Percentiles rank a stretch among this genome's conserved stretches.
Conservation (phyloP, 495 filamentous ascomycete species). For the Sabuloglossum arenarium region DNA sequence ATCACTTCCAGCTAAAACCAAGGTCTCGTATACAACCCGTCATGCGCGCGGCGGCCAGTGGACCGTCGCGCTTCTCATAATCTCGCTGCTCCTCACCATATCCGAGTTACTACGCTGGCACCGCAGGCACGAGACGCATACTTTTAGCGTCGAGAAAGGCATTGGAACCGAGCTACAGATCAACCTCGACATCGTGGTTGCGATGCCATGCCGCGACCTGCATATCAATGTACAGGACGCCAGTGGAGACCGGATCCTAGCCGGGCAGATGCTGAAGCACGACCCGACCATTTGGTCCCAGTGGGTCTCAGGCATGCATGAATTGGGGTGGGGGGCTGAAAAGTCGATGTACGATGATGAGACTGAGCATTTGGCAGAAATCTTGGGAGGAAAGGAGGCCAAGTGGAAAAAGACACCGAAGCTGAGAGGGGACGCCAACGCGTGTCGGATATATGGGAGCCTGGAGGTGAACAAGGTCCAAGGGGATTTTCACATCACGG, state of each 20-base stretch:
- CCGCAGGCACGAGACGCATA: conserved; percentile 60
- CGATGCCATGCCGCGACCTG: conserved; percentile 72
- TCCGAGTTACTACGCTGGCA: conserved; percentile 68
- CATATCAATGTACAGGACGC: conserved; percentile 97
- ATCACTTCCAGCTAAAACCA: conserved; percentile 58
- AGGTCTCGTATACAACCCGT: conserved; percentile 70
- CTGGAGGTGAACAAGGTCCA: conserved; percentile 90
- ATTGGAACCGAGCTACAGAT: conserved; percentile 74
- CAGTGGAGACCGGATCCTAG: conserved; percentile 73
- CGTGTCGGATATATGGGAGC: conserved; percentile 75
- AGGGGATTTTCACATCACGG: conserved; percentile 96
- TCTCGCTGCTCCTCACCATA: conserved; percentile 51
- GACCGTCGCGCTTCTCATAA: conserved; percentile 60
- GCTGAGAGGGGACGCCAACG: conserved; percentile 33
- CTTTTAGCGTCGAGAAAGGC: conserved; percentile 87
- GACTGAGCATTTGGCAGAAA: conserved; percentile 48
- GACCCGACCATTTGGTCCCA: conserved; percentile 63
- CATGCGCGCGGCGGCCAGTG: conserved; percentile 75
- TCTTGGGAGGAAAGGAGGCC: conserved; percentile 36
- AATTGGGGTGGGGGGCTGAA: conserved; percentile 31
- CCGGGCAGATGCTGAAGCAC: conserved; percentile 46
- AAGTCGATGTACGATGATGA: conserved; percentile 43
- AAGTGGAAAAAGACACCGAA: conserved; percentile 53
- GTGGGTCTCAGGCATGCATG: conserved; percentile 53
- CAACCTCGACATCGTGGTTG: conserved; percentile 85